Evolutionary conservation across 345 rosid genomes (phyloP).

Genomic region (Dimocarpus longan): DNA sequence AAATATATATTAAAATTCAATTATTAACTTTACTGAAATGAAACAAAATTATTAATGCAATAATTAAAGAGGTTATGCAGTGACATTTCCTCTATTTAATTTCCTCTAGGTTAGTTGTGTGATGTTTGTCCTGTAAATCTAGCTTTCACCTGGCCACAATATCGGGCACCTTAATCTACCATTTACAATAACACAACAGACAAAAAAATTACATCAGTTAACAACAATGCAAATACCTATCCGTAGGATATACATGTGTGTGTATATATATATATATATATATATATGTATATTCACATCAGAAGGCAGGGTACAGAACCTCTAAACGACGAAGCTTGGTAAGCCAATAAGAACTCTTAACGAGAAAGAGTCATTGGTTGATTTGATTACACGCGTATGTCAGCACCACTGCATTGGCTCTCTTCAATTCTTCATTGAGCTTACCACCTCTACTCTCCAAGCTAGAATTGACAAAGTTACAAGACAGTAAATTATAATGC

Average conservation of each 20-base stretch:
- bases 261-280: too few relatives aligned
- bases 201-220: conserved; percentile 5
- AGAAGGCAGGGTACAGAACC: conserved; percentile 29
- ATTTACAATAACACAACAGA: not conserved
- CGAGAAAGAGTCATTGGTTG: conserved; percentile 65
- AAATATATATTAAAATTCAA: too few relatives aligned
- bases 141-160: conserved; percentile 89
- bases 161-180: conserved; percentile 67
- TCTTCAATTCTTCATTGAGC: conserved; percentile 73
- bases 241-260: not conserved
- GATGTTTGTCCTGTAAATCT: conserved; percentile 66
- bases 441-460: conserved; percentile 62
- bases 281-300: not conserved
- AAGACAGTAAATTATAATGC: not conserved
- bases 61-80: too few relatives aligned
- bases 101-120: conserved; percentile 57
- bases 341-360: conserved; percentile 66
- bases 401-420: conserved; percentile 72
- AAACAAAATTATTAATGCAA: too few relatives aligned
- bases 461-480: conserved; percentile 36
- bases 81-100: too few relatives aligned
- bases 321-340: conserved; percentile 73
- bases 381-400: conserved; percentile 68
- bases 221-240: not conserved
- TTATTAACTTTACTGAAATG: too few relatives aligned